These are phyloP conservation scores for Trichoderma afroharzianum DNA, from an alignment of 2,329 filamentous ascomycete genomes.

Conservation along the genomic window DNA sequence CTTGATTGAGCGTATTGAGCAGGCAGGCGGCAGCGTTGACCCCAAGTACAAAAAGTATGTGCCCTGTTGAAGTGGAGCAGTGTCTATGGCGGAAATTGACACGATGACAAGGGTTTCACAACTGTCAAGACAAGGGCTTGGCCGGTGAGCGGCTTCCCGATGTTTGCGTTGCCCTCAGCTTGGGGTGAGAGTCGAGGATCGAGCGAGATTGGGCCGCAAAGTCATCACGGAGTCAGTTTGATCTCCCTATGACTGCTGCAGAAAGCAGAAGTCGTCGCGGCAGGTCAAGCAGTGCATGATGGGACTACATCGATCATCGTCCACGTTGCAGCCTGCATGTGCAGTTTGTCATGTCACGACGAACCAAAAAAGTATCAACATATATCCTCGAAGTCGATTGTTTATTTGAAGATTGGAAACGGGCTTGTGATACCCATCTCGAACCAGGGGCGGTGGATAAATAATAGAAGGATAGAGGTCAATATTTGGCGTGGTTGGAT, in stretches of 20 bases:
- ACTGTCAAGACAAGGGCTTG: neutral
- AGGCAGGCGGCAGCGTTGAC: slow-evolving; percentile 54
- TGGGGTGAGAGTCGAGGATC: neutral
- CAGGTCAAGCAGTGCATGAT: neutral
- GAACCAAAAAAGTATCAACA: neutral
- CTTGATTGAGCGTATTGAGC: slow-evolving; percentile 57
- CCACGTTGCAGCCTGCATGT: neutral
- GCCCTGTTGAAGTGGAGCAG: accelerated
- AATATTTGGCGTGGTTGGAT: neutral
- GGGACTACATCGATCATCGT: neutral
- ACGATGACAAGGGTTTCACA: neutral
- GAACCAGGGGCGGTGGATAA: neutral
- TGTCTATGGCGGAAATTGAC: neutral
- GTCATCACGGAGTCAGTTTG: neutral
- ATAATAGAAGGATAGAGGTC: neutral
- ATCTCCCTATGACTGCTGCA: neutral
- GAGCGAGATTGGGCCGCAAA: neutral
- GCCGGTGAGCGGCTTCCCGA: neutral
- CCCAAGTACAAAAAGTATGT: slow-evolving; percentile 43
- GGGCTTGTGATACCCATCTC: neutral
- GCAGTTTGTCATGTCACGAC: neutral
- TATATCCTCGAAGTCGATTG: neutral
- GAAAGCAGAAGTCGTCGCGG: neutral
- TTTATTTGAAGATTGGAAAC: neutral
- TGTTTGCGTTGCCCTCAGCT: neutral